Percentiles rank a stretch among this genome's conserved stretches.
These are phyloP conservation scores for Neospora caninum DNA, from an alignment of 169 alveolate genomes.

Conservation along the genomic window DNA sequence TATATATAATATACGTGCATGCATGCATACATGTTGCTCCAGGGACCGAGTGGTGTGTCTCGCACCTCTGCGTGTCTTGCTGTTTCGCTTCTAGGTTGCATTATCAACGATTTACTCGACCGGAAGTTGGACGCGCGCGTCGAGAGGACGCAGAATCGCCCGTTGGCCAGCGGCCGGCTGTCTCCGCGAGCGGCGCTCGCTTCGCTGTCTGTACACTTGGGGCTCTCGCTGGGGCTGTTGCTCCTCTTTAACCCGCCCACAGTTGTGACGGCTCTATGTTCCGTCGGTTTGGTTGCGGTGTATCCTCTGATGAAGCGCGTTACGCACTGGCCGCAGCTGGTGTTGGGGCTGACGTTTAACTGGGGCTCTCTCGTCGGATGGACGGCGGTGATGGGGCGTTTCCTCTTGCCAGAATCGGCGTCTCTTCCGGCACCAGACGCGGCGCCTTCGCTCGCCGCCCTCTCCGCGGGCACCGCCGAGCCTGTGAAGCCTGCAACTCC, in stretches of 20 bases:
- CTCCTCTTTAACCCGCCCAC: slow-evolving; percentile 66
- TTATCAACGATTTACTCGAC: slow-evolving; percentile 85
- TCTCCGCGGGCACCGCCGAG: no score
- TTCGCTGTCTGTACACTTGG: slow-evolving; percentile 64
- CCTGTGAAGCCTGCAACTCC: background rate
- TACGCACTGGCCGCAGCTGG: slow-evolving; percentile 89
- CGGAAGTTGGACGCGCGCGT: slow-evolving; percentile 82
- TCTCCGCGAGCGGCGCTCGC: slow-evolving; percentile 77
- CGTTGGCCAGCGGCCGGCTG: slow-evolving; percentile 92
- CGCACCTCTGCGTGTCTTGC: no score
- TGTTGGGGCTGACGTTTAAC: slow-evolving; percentile 92
- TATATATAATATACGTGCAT: background rate
- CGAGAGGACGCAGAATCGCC: slow-evolving; percentile 93
- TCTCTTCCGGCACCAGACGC: background rate
- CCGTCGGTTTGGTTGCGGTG: slow-evolving; percentile 81
- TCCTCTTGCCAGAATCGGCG: background rate
- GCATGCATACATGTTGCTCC: no score
- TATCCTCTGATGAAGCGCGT: slow-evolving; percentile 93
- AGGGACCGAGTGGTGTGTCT: no score
- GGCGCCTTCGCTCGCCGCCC: no score
- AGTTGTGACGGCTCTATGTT: slow-evolving; percentile 72
- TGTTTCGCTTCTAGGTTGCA: slow-evolving; percentile 67
- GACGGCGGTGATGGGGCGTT: slow-evolving; percentile 37
- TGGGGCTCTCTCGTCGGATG: slow-evolving; percentile 87
- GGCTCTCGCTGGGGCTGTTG: slow-evolving; percentile 65